Conservation (phyloP, 1,284 basidiomycete genomes). For the Microstroma glucosiphilum region DNA sequence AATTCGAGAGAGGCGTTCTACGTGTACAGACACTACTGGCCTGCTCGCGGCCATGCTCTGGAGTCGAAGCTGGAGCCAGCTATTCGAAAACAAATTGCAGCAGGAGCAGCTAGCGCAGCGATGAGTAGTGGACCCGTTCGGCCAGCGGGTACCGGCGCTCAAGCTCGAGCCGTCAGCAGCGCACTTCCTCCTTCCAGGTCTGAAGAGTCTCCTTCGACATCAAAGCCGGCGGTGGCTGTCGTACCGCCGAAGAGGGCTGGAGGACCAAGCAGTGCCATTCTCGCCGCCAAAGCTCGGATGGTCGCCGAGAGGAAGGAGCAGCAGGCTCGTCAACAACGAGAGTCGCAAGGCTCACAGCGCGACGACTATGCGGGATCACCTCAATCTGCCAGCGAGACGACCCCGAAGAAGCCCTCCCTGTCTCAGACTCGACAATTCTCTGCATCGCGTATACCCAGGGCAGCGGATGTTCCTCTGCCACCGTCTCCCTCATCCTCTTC, state of each 20-base stretch:
- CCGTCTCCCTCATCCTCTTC: too few species aligned
- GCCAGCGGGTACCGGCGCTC: slow-evolving; percentile 37
- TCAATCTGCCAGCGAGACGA: too few species aligned
- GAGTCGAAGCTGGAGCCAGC: slow-evolving; percentile 65
- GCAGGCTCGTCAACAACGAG: slow-evolving; percentile 11
- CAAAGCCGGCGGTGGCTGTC: slow-evolving; percentile 6
- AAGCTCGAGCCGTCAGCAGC: slow-evolving; percentile 27
- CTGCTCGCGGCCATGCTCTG: slow-evolving; percentile 62
- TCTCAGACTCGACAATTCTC: too few species aligned
- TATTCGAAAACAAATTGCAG: slow-evolving; percentile 66
- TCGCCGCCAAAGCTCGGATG: slow-evolving; percentile 42
- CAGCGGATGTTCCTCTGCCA: too few species aligned
- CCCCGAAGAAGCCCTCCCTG: too few species aligned
- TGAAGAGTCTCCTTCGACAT: slow-evolving; percentile 16
- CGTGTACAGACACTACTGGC: slow-evolving; percentile 72
- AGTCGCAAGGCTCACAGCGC: too few species aligned
- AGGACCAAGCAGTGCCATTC: slow-evolving; percentile 36
- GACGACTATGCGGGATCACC: too few species aligned
- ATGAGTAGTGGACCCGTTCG: slow-evolving; percentile 48
- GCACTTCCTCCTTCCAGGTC: neutral
- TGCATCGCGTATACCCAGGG: too few species aligned
- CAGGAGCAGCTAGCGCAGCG: slow-evolving; percentile 63
- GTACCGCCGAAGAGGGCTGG: slow-evolving; percentile 20
- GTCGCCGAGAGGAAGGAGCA: slow-evolving; percentile 23
- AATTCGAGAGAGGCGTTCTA: slow-evolving; percentile 70